Percentiles rank a stretch among this genome's conserved stretches.
Conservation (phyloP, 129 eudicot genomes). For the Escallonia herrerae region DNA sequence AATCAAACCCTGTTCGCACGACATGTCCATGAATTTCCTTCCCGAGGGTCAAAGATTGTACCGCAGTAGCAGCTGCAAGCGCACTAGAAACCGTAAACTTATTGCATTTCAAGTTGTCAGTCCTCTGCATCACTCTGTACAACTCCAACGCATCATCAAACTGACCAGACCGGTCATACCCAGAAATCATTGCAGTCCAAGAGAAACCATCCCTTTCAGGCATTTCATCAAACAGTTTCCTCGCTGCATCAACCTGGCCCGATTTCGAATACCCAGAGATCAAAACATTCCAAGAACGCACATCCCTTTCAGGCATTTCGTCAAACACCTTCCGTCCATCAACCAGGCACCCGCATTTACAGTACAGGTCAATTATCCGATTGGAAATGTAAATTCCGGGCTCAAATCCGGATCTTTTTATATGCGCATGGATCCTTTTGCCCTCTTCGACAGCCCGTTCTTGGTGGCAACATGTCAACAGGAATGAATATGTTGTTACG, state of each 20-base stretch:
- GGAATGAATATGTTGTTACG: constrained; percentile 18
- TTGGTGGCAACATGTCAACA: constrained; percentile 39
- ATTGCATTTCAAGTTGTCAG: constrained; percentile 22
- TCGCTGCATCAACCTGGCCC: constrained; percentile 35
- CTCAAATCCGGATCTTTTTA: constrained; percentile 29
- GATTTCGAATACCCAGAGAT: constrained; percentile 44
- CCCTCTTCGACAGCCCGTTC: constrained; percentile 37
- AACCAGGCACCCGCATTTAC: constrained; percentile 39
- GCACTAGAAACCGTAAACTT: constrained; percentile 49
- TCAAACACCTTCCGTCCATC: constrained; percentile 55
- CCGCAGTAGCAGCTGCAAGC: constrained; percentile 50
- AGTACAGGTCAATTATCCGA: constrained; percentile 37
- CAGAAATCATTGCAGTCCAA: constrained; percentile 73
- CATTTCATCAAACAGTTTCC: constrained; percentile 56
- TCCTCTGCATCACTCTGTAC: constrained; percentile 45
- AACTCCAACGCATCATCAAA: constrained; percentile 40
- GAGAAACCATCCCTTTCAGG: constrained; percentile 57
- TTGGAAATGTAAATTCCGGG: constrained; percentile 39
- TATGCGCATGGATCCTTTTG: constrained; percentile 42
- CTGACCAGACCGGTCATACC: constrained; percentile 39
- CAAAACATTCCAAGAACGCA: constrained; percentile 63
- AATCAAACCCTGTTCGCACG: constrained; percentile 44
- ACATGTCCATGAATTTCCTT: constrained; percentile 69
- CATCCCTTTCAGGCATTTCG: constrained; percentile 46
- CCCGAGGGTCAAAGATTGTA: constrained; percentile 35